Conservation (phyloP, 176 grass and related monocot species). For the Oryza longistaminata region DNA sequence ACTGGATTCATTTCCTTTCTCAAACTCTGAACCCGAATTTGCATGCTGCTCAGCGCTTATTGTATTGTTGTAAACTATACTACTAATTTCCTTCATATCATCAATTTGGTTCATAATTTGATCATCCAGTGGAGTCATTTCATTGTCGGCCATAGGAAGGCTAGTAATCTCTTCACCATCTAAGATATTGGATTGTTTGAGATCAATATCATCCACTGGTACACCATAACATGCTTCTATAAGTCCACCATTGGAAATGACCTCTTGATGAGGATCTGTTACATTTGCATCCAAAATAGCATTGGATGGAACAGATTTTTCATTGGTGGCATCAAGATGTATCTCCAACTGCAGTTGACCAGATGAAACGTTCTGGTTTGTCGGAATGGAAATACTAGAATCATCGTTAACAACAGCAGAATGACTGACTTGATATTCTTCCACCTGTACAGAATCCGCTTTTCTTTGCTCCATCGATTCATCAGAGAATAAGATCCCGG, state of each 20-base stretch:
- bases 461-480: slow-evolving; percentile 22
- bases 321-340: slow-evolving; percentile 22
- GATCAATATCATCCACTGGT: slow-evolving; percentile 16
- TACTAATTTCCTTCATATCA: slow-evolving; percentile 26
- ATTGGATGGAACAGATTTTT: slow-evolving; percentile 21
- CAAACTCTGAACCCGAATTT: slow-evolving; percentile 22
- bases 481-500: slow-evolving; percentile 17
- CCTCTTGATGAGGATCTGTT: slow-evolving; percentile 11
- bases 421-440: slow-evolving; percentile 22
- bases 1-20: slow-evolving; percentile 36
- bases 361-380: slow-evolving; percentile 37
- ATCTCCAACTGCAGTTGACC: slow-evolving; percentile 10
- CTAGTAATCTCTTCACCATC: slow-evolving; percentile 42
- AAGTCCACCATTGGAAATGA: slow-evolving; percentile 7
- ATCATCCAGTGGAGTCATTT: slow-evolving; percentile 47
- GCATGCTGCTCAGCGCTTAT: slow-evolving; percentile 19
- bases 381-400: slow-evolving; percentile 30
- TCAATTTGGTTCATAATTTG: slow-evolving; percentile 37
- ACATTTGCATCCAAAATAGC: slow-evolving; percentile 5
- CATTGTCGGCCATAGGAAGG: slow-evolving; percentile 37
- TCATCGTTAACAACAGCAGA: not conserved
- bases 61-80: slow-evolving; percentile 36
- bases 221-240: slow-evolving; percentile 9
- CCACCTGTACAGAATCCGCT: slow-evolving; percentile 19
- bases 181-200: slow-evolving; percentile 10